phyloP scores from a whole-genome alignment of 1,139 yeast species.

The Blastobotrys buckinghamii region DNA sequence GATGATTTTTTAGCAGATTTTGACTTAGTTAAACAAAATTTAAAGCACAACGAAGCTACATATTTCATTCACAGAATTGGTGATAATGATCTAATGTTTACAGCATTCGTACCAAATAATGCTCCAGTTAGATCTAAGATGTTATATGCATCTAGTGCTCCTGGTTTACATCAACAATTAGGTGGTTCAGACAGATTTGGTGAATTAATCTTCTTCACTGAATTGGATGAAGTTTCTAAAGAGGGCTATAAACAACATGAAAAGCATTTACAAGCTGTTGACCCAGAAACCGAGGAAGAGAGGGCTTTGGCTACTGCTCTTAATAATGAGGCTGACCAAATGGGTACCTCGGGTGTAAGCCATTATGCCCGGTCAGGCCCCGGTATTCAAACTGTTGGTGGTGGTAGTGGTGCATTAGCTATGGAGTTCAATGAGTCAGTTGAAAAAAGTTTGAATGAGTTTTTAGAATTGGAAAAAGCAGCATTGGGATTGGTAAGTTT shows the following conservation, averaged over 20 bases:
- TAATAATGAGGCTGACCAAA: conserved; percentile 30
- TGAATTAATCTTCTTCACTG: conserved; percentile 53
- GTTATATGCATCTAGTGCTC: conserved; percentile 90
- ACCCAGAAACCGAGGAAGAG: conserved; percentile 60
- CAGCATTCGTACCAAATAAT: conserved; percentile 80
- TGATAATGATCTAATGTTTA: conserved; percentile 40
- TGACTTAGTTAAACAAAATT: conserved; percentile 32
- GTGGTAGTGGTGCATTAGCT: neutral
- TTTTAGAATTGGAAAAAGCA: conserved; percentile 1
- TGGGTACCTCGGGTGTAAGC: conserved; percentile 26
- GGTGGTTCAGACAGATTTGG: conserved; percentile 60
- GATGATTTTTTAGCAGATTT: conserved; percentile 37
- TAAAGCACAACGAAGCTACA: conserved; percentile 49
- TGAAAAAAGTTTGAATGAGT: neutral
- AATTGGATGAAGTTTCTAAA: conserved; percentile 51
- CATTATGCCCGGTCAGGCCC: neutral
- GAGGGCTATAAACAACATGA: conserved; percentile 43
- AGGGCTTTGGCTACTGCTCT: conserved; percentile 13
- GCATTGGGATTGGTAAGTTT: conserved; percentile 11
- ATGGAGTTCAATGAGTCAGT: conserved; percentile 9
- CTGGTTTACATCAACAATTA: conserved; percentile 63
- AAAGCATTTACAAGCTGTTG: conserved; percentile 35
- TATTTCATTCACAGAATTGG: conserved; percentile 51
- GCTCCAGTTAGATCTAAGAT: conserved; percentile 82
- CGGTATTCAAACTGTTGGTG: neutral